Percentiles rank a stretch among this genome's conserved stretches.
phyloP scores from a whole-genome alignment of 2,329 filamentous ascomycete genomes.

The Trichoderma sp. region DNA sequence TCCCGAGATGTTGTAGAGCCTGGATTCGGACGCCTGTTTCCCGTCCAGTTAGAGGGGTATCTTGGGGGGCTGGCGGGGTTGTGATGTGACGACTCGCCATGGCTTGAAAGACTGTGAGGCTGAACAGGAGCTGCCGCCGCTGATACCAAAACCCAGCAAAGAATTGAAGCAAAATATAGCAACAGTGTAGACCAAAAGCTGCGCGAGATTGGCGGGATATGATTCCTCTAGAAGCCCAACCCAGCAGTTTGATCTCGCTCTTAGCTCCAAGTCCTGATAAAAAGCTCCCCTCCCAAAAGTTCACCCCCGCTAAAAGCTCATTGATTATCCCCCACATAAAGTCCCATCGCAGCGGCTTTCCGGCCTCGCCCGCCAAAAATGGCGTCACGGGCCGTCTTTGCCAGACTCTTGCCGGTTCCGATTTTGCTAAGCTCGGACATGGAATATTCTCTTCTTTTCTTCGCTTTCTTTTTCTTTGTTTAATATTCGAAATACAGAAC shows the following conservation, averaged over 20 bases:
- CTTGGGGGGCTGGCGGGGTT: not conserved
- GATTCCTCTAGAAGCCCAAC: not conserved
- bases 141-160: not conserved
- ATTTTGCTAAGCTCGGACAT: not conserved
- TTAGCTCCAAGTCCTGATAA: not conserved
- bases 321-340: not conserved
- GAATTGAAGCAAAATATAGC: not conserved
- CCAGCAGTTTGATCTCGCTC: not conserved
- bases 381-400: slow-evolving; percentile 19
- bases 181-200: not conserved
- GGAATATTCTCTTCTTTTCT: not conserved
- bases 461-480: not conserved
- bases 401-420: not conserved
- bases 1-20: slow-evolving; percentile 87
- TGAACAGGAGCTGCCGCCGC: not conserved
- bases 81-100: not conserved
- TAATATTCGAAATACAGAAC: not conserved
- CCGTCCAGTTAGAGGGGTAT: not conserved
- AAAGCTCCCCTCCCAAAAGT: not conserved
- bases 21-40: slow-evolving; percentile 65
- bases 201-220: not conserved
- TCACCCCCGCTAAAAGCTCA: slow-evolving; percentile 13
- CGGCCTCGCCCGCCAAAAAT: slow-evolving; percentile 10
- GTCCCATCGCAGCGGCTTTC: not conserved
- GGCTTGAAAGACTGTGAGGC: not conserved